phyloP scores from a whole-genome alignment of 441 rosid genomes.

The Erodium trifolium region DNA sequence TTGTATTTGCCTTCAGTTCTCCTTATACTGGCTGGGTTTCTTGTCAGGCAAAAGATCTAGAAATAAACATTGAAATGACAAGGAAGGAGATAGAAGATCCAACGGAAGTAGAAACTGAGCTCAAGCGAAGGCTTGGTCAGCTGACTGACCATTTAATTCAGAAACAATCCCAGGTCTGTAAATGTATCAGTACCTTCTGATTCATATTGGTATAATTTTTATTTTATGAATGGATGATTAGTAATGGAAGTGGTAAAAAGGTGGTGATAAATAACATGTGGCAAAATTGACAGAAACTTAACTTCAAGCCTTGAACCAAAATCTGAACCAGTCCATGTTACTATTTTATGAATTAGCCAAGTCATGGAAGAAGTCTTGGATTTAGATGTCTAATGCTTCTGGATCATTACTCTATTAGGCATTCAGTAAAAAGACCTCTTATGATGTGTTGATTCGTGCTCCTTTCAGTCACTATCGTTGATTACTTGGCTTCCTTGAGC shows the following conservation, averaged over 20 bases:
- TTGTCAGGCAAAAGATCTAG: conserved; percentile 54
- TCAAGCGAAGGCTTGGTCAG: conserved; percentile 75
- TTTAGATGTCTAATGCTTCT: background rate
- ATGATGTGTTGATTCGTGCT: background rate
- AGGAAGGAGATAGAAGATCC: conserved; percentile 83
- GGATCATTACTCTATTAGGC: background rate
- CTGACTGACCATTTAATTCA: conserved; percentile 92
- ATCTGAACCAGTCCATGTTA: background rate
- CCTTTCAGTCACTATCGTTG: background rate
- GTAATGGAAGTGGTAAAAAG: background rate
- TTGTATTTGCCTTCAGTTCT: conserved; percentile 1
- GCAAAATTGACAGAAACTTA: background rate
- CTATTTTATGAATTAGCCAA: background rate
- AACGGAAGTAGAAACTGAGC: conserved; percentile 80
- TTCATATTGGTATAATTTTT: background rate
- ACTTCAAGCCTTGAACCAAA: background rate
- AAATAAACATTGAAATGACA: conserved; percentile 50
- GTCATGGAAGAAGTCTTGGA: background rate
- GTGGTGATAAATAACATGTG: background rate
- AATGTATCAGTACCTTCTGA: conserved; percentile 10
- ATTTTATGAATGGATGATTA: too few relatives aligned
- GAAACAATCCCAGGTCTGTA: conserved; percentile 85
- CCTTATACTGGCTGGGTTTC: conserved; percentile 8
- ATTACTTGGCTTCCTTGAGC: background rate
- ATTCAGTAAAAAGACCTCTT: background rate